Percentiles rank a stretch among this genome's conserved stretches.
Conservation (phyloP, 163 green algal species). For the Botryococcus braunii region DNA sequence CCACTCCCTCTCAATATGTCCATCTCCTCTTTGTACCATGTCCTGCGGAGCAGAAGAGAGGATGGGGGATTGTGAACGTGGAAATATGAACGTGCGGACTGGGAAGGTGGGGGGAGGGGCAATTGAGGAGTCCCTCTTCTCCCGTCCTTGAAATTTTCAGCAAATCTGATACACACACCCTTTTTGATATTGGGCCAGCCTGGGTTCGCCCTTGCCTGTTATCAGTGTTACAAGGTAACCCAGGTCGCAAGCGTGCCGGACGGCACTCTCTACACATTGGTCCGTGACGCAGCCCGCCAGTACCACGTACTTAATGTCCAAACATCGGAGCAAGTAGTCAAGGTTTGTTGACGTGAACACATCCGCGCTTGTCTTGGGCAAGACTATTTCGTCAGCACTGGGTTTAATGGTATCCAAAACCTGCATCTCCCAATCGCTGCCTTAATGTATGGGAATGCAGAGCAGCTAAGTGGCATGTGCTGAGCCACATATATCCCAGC, state of each 20-base stretch:
- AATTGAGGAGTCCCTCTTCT: too few species aligned
- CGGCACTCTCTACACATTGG: slow-evolving; percentile 63
- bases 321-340: slow-evolving; percentile 38
- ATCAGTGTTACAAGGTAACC: slow-evolving; percentile 56
- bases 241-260: slow-evolving; percentile 58
- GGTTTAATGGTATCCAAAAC: slow-evolving; percentile 43
- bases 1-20: too few species aligned
- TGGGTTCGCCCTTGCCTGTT: too few species aligned
- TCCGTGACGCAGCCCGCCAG: slow-evolving; percentile 43
- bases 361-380: slow-evolving; percentile 53
- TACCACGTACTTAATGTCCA: slow-evolving; percentile 24
- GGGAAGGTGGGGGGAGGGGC: too few species aligned
- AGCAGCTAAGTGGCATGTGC: background rate
- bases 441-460: background rate
- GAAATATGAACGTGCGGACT: too few species aligned
- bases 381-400: slow-evolving; percentile 49
- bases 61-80: too few species aligned
- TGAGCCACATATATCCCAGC: background rate
- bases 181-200: too few species aligned
- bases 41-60: too few species aligned
- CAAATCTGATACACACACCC: too few species aligned
- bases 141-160: too few species aligned
- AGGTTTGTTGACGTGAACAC: slow-evolving; percentile 60
- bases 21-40: too few species aligned
- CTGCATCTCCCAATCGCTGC: slow-evolving; percentile 14